Evolutionary conservation across 805 yeast species (phyloP), one percentile per base, ranked within the genome.

Genomic region (Saturnispora quitensis): DNA sequence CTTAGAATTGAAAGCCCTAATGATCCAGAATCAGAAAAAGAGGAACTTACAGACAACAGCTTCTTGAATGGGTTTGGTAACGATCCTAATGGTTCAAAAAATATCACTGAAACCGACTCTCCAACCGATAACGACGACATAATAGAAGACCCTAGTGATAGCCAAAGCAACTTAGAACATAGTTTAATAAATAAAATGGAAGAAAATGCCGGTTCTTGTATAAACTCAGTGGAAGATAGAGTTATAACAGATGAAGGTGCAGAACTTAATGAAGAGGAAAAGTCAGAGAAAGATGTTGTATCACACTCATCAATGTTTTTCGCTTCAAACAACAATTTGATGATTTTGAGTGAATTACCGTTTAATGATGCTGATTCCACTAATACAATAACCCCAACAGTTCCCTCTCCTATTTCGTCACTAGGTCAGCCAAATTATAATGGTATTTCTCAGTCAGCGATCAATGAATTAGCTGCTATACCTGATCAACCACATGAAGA

Each of bases 401-500:
- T 68, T 18, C 60, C 68, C 5, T 65, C 72, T 3, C 60, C 61
- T 6, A 47, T 65, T 28, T 57, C 64, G 38, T 67, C 72, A 10
- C 59, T 63, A 34, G 56, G 68, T 27, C 59, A 71, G 51, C 69
- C 75, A 20, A 49, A 52, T 47, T 73, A 69, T 53, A 75, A 76
- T 17, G 81, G 81, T 13, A 69, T 76, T 48, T 70, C 77, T 31
- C 67, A 73, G n/a, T 77, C 75, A 4, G 84, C 81, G 2, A 81
- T 86, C 45, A 85, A 84, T 42, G 88, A 83, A 60, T 73, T 89
- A 46, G 95, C 95, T 1, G 85, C 86, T 5, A 80, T 90, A 48
- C 91, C 97, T 0, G 97, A 91, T 64, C 89, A 84, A 45, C 74
- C 82, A 0, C 70, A 77, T 42, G 78, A 74, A 28, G 79, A 75